phyloP scores from a whole-genome alignment of 1,284 basidiomycete species.

The Malassezia obtusa region DNA sequence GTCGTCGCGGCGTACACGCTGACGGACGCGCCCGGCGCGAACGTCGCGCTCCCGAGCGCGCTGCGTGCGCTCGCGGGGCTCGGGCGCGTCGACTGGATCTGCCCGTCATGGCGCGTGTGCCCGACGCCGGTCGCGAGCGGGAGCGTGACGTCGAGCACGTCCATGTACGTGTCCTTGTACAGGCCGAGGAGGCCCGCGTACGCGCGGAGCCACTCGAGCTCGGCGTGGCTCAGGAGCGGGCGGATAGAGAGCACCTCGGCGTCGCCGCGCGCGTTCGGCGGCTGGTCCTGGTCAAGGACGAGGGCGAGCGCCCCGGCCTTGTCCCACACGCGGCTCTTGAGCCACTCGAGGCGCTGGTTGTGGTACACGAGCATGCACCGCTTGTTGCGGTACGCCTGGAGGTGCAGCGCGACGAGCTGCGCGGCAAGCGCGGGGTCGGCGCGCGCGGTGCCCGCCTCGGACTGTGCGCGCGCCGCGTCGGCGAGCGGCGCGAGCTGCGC shows the following conservation, averaged over 20 bases:
- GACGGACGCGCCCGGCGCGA: neutral
- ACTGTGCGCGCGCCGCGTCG: conserved; percentile 49
- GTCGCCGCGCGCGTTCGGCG: neutral
- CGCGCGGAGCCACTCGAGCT: conserved; percentile 75
- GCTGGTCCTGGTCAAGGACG: conserved; percentile 56
- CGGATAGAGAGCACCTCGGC: conserved; percentile 58
- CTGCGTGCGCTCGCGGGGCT: conserved; percentile 1
- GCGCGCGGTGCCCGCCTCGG: conserved; percentile 18
- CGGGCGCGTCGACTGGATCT: conserved; percentile 5
- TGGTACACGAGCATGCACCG: conserved; percentile 88
- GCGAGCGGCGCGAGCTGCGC: conserved; percentile 51
- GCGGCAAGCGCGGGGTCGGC: conserved; percentile 53
- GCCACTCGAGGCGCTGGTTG: conserved; percentile 66
- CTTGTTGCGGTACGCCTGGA: conserved; percentile 79
- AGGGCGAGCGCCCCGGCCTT: conserved; percentile 80
- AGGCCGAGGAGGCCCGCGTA: conserved; percentile 73
- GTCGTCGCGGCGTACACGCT: conserved; percentile 4
- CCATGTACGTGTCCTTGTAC: conserved; percentile 73
- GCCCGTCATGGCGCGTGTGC: neutral
- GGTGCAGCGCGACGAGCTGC: conserved; percentile 72
- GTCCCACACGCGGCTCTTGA: conserved; percentile 80
- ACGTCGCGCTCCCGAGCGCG: conserved; percentile 54
- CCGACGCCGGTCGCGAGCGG: conserved; percentile 13
- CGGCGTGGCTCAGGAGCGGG: conserved; percentile 70
- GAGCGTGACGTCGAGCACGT: conserved; percentile 53